phyloP scores from a whole-genome alignment of 1,139 yeast species.

The Sugiyamaella sp. region DNA sequence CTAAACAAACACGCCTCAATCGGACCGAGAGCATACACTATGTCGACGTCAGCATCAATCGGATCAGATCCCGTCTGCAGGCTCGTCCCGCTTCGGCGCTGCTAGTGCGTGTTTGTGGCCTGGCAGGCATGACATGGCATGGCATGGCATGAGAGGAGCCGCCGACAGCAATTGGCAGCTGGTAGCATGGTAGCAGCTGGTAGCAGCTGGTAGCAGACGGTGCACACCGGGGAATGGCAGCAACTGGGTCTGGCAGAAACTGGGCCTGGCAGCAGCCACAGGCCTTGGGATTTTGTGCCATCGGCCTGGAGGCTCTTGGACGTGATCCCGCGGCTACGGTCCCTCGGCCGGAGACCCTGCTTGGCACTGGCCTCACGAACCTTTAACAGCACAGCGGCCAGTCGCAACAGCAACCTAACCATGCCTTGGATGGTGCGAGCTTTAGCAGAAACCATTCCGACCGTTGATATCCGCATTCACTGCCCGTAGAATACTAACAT shows the following conservation, averaged over 20 bases:
- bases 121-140: not conserved
- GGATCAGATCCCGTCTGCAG: no score
- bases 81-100: no score
- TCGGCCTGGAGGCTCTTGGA: no score
- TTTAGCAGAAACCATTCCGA: constrained; percentile 1
- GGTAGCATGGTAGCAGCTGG: no score
- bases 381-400: not conserved
- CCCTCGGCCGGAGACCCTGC: no score
- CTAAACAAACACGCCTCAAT: not conserved
- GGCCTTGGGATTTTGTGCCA: no score
- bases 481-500: constrained; percentile 1
- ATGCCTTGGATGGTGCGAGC: not conserved
- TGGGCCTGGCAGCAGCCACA: no score
- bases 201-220: not conserved
- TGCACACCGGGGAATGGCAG: no score
- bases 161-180: not conserved
- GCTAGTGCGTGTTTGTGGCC: not conserved
- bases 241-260: no score
- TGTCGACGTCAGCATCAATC: no score
- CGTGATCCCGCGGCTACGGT: no score
- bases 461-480: constrained; percentile 7
- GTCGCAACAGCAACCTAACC: not conserved
- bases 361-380: no score
- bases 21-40: not conserved
- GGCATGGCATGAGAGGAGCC: not conserved